phyloP scores from a whole-genome alignment of 2,329 filamentous ascomycete species.

The Hyphodiscus sp. region DNA sequence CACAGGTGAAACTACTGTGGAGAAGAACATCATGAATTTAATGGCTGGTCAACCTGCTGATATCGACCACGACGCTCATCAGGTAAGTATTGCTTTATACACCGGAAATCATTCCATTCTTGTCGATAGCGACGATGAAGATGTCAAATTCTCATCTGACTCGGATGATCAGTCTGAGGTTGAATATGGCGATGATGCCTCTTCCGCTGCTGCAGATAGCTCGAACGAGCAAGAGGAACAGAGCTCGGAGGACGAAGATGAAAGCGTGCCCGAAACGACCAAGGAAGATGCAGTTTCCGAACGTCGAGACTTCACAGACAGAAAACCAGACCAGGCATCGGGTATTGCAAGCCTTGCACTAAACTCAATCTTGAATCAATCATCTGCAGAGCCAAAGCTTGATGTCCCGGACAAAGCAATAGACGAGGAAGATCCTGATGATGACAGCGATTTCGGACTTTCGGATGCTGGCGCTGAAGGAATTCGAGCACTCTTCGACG shows the following conservation, averaged over 20 bases:
- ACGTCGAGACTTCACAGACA: not conserved
- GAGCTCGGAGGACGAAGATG: not conserved
- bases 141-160: conserved; percentile 12
- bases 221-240: not conserved
- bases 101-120: conserved; percentile 11
- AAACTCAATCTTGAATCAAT: not conserved
- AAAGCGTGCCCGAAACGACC: not conserved
- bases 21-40: conserved; percentile 3
- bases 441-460: conserved; percentile 22
- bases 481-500: conserved; percentile 17
- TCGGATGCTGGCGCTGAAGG: conserved; percentile 21
- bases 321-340: not conserved
- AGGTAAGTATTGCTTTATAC: conserved; percentile 5
- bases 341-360: not conserved
- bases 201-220: not conserved
- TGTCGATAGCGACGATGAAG: conserved; percentile 11
- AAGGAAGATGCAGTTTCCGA: not conserved
- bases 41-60: conserved; percentile 8
- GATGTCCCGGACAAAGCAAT: conserved; percentile 1
- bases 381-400: not conserved
- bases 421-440: conserved; percentile 6
- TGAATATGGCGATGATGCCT: conserved; percentile 1
- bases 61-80: conserved; percentile 4
- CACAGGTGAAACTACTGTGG: conserved; percentile 10
- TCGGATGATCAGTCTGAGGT: conserved; percentile 10